These are phyloP conservation scores for Microstegium vimineum DNA, from an alignment of 176 grass and related monocot species.

Conservation along the genomic window DNA sequence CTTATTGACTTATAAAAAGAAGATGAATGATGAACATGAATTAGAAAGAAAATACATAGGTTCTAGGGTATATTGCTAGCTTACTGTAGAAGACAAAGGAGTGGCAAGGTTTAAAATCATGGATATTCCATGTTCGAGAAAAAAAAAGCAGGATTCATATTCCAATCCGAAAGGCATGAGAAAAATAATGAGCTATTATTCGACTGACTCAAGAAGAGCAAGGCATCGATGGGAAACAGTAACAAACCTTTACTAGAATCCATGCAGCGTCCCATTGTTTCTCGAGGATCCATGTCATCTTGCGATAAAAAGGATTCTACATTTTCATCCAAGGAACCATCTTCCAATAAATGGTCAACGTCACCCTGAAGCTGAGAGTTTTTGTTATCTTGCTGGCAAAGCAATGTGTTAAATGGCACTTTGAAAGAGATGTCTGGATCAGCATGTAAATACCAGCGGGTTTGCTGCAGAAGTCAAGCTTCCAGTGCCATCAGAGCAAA, in stretches of 20 bases:
- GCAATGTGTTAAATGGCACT: constrained; percentile 5
- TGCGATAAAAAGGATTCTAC: constrained; percentile 99
- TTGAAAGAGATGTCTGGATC: neutral
- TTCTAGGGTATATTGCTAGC: neutral
- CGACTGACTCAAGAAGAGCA: constrained; percentile 19
- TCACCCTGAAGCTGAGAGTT: constrained; percentile 62
- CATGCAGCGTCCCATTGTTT: constrained; percentile 77
- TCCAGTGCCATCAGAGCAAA: constrained; percentile 75
- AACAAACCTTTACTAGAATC: constrained; percentile 81
- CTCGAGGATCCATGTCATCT: constrained; percentile 91
- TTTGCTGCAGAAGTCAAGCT: constrained; percentile 84
- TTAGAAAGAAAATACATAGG: constrained; percentile 22
- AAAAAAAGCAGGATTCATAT: neutral
- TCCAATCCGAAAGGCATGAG: neutral
- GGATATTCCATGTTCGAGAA: neutral
- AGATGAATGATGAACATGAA: constrained; percentile 13
- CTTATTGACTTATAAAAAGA: neutral
- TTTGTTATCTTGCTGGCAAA: neutral
- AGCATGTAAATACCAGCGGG: constrained; percentile 52
- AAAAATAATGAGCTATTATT: neutral
- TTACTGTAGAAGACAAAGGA: neutral
- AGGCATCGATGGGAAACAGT: neutral
- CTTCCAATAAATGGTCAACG: constrained; percentile 87
- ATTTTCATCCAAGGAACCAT: constrained; percentile 94
- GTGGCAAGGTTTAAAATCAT: neutral